phyloP scores from a whole-genome alignment of 129 eudicot genomes.

The Smallanthus sonchifolius region DNA sequence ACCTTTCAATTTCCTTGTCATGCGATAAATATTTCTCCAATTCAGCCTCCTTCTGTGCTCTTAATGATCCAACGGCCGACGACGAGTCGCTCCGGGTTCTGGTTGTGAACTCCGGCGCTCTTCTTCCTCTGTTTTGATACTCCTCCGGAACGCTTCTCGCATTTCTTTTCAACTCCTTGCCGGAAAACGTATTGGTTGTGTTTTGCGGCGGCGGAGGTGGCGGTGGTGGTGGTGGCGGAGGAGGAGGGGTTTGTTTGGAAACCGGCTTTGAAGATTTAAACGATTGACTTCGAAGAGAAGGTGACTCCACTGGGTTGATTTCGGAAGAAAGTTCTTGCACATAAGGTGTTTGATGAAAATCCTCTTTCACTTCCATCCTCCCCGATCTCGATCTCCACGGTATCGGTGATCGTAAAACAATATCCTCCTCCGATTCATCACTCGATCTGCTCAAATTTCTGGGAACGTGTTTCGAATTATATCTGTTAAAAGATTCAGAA shows the following conservation, averaged over 20 bases:
- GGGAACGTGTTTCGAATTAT: conserved; percentile 25
- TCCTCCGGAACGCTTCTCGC: conserved; percentile 35
- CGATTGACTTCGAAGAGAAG: conserved; percentile 40
- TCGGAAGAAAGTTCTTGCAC: not conserved
- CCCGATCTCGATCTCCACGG: conserved; percentile 99
- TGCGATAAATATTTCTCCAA: conserved; percentile 16
- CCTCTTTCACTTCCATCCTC: conserved; percentile 50
- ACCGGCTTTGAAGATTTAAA: conserved; percentile 31
- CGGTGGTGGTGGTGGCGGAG: conserved; percentile 57
- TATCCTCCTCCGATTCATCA: conserved; percentile 38
- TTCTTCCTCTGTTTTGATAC: conserved; percentile 7
- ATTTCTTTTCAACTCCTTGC: conserved; percentile 42
- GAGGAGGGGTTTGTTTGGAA: conserved; percentile 52
- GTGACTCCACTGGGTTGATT: conserved; percentile 29
- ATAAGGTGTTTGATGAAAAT: conserved; percentile 15
- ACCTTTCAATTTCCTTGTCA: conserved; percentile 29
- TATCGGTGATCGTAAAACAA: conserved; percentile 78
- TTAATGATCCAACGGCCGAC: conserved; percentile 25
- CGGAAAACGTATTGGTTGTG: not conserved
- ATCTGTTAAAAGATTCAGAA: conserved; percentile 16
- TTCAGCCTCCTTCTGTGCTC: conserved; percentile 21
- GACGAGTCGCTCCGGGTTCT: conserved; percentile 15
- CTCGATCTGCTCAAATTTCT: conserved; percentile 27
- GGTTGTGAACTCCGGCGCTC: conserved; percentile 11
- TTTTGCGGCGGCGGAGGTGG: conserved; percentile 19